These are phyloP conservation scores for Candida sithepensis DNA, from an alignment of 805 yeast species.

Conservation along the genomic window DNA sequence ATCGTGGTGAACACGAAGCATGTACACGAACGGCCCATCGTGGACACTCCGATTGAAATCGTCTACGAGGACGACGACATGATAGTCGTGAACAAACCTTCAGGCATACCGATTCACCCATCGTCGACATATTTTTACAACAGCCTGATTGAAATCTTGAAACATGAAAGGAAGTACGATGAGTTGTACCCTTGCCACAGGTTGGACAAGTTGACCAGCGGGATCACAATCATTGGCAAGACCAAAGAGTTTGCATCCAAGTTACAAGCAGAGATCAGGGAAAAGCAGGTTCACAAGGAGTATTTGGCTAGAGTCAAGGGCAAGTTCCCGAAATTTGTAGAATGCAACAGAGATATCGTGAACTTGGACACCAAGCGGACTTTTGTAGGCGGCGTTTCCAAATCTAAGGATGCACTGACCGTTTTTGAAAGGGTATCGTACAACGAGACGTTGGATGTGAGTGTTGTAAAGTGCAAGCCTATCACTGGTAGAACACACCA, in stretches of 20 bases:
- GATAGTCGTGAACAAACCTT: slow-evolving; percentile 47
- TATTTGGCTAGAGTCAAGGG: slow-evolving; percentile 45
- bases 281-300: slow-evolving; percentile 32
- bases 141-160: slow-evolving; percentile 43
- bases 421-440: slow-evolving; percentile 29
- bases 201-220: slow-evolving; percentile 52
- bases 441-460: slow-evolving; percentile 28
- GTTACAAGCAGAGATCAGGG: slow-evolving; percentile 33
- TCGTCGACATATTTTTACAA: slow-evolving; percentile 44
- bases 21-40: slow-evolving; percentile 29
- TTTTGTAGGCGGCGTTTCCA: slow-evolving; percentile 20
- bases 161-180: slow-evolving; percentile 24
- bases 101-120: slow-evolving; percentile 55
- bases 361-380: slow-evolving; percentile 30
- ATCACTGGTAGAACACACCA: slow-evolving; percentile 56
- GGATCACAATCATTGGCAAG: slow-evolving; percentile 45
- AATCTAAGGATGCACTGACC: slow-evolving; percentile 20
- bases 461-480: slow-evolving; percentile 47
- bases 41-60: slow-evolving; percentile 11
- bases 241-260: slow-evolving; percentile 31
- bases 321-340: slow-evolving; percentile 34
- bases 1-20: slow-evolving; percentile 24
- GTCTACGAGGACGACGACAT: slow-evolving; percentile 25
- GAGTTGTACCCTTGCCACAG: slow-evolving; percentile 42
- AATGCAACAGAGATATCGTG: slow-evolving; percentile 37